Base-by-base conservation (phyloP, 2,329 filamentous ascomycete genomes). In the Hymenoscyphus occultus region DNA sequence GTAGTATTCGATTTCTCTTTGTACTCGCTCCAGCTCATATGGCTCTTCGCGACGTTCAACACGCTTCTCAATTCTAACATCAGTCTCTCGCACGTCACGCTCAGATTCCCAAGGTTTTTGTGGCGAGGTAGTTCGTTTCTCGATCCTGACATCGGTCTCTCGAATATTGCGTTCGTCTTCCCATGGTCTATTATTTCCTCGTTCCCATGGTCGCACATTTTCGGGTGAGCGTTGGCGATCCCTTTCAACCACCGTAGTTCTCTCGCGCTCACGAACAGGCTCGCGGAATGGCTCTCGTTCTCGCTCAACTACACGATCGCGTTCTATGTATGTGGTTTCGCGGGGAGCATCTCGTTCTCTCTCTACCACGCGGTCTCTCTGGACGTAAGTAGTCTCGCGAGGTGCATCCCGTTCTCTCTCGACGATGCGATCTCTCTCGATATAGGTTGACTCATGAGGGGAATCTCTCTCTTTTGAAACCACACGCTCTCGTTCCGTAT, bases 1-100 rank as follows among this genome's bases (percentile, higher is more conserved):
- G 71, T 84, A 89, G 74, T 87, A 88, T 69, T 89, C 86, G 2
- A 84, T 85, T 73, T 89, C 86, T 74, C 83, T 83, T 71, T 83
- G 83, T 72, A 86, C 86, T 72, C 81, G 81, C 73, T 88, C 86
- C 54, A 87, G 72, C 19, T 87, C 83, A 64, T 72, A 73, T 14
- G 73, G 73, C 45, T 75, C 72, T 14, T 74, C 71, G n/a, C 70
- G 68, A 31, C 69, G 70, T 57, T 73, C 71, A 42, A 65, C 64
- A 3, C 68, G 68, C 57, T 71, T 71, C 65, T 72, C 71, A 45
- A 73, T 65, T 56, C 67, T 71, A 35, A 73, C 56, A 61, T 73
- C 71, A 1, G 71, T 72, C 61, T 73, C 72, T 56, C 69, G 65
- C 45, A 70, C 68, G 45, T 73, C 70, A 48, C 71, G 68, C 56